phyloP scores from a whole-genome alignment of 2,329 filamentous ascomycete genomes.

The Ophiocordyceps australis region DNA sequence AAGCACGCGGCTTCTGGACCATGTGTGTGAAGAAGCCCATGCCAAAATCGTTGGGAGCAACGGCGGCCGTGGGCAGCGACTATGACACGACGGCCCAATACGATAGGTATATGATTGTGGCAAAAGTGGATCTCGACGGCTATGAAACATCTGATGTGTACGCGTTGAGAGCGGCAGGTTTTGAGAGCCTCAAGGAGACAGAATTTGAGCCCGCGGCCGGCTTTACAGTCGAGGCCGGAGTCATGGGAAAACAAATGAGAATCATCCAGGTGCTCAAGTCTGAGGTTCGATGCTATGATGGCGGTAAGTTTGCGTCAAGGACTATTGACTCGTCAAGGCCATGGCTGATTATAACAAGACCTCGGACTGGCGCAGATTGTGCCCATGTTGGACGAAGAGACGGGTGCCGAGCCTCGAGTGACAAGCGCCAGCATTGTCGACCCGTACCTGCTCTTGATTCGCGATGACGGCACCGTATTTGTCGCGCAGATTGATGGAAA shows the following conservation, averaged over 20 bases:
- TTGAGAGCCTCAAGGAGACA: constrained; percentile 60
- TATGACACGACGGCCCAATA: constrained; percentile 43
- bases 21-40: constrained; percentile 50
- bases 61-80: constrained; percentile 31
- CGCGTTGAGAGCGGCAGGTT: constrained; percentile 50
- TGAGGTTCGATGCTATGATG: constrained; percentile 81
- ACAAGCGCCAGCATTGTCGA: constrained; percentile 72
- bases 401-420: constrained; percentile 61
- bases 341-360: constrained; percentile 29
- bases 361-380: constrained; percentile 81
- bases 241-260: constrained; percentile 60
- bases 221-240: constrained; percentile 69
- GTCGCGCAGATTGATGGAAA: constrained; percentile 60
- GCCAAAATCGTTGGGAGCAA: constrained; percentile 37
- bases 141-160: constrained; percentile 68
- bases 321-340: not conserved
- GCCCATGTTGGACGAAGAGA: constrained; percentile 82
- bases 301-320: constrained; percentile 36
- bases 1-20: constrained; percentile 66
- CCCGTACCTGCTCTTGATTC: constrained; percentile 65
- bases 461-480: constrained; percentile 67
- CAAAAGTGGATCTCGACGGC: constrained; percentile 49
- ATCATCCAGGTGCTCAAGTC: constrained; percentile 77
- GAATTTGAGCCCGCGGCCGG: constrained; percentile 89
- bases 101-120: constrained; percentile 70